Evolutionary conservation across 2,329 filamentous ascomycete species (phyloP), one percentile per base, ranked within the genome.

Genomic region (Apiospora pterosperma): DNA sequence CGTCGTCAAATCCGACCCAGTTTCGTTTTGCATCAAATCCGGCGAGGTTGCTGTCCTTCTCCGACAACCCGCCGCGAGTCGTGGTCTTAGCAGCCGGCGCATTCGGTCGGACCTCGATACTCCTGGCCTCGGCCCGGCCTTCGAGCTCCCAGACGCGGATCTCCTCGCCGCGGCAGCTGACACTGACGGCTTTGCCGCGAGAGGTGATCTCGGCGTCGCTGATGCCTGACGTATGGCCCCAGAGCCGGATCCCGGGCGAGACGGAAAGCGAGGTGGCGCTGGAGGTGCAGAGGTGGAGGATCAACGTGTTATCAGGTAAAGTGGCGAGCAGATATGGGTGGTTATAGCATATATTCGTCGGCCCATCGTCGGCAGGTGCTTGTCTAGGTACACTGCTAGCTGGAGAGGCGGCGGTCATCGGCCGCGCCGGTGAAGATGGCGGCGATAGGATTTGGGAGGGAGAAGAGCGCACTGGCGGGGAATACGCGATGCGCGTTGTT

Each of bases 191-290:
- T 76, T 94, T 96, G 21, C 93, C 93, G 41, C 91, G 87, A 55
- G 91, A 87, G 21, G 92, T 94, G 63, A 97, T 92, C 72, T 96
- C 90, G 8, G 92, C 93, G 36, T 92, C 90, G 60, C 92, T 92
- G 38, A 97, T 92, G 3, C 92, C 92, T 1, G 93, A 96, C 0
- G 94, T 97, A 74, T 97, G 94, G 8, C 94, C 94, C 92, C 92
- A 97, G 6, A 97, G 85, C 34, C 92, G 85, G 68, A 89, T 90
- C 1, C 91, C 92, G 0, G 88, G 80, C 41, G 91, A 90, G 63
- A 97, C 89, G 1, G 85, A 86, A 2, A 97, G 82, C 0, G 82
- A 79, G 0, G 86, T 83, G 1, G 86, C 79, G 4, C 86, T 92
- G 0, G 93, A 95, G 4, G 87, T 92, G 70, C 95, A 92, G 36